phyloP scores from a whole-genome alignment of 805 yeast genomes.

The Yarrowia bubula region DNA sequence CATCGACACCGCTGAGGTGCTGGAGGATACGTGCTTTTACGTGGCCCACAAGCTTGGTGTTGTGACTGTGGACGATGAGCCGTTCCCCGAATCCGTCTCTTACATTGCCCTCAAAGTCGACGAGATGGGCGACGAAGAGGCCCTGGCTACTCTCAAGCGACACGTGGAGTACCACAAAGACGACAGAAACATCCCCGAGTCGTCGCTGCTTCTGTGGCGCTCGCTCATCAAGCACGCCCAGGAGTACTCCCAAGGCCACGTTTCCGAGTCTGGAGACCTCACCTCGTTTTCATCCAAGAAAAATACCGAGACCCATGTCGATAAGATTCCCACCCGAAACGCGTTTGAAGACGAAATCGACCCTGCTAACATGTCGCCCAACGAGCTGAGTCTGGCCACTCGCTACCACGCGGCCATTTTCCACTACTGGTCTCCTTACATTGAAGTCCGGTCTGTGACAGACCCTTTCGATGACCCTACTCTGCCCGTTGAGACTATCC shows the following conservation, averaged over 20 bases:
- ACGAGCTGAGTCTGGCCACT: background rate
- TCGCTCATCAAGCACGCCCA: background rate
- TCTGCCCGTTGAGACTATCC: constrained; percentile 48
- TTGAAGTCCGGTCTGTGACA: constrained; percentile 57
- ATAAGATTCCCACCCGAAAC: background rate
- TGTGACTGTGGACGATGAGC: constrained; percentile 2
- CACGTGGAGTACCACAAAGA: constrained; percentile 46
- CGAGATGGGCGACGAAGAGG: constrained; percentile 42
- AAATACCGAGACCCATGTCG: background rate
- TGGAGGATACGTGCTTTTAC: constrained; percentile 18
- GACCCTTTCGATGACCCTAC: constrained; percentile 51
- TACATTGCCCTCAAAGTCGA: constrained; percentile 38
- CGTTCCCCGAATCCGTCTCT: constrained; percentile 5
- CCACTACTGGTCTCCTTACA: constrained; percentile 50
- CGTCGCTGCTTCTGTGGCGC: constrained; percentile 1
- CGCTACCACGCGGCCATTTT: constrained; percentile 44
- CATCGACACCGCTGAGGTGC: constrained; percentile 20
- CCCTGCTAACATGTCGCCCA: constrained; percentile 15
- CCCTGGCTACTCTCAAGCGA: constrained; percentile 43
- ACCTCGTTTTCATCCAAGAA: background rate
- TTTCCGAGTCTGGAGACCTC: background rate
- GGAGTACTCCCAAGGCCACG: background rate
- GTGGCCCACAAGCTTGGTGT: constrained; percentile 15
- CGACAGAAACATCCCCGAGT: constrained; percentile 44
- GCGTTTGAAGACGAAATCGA: background rate